Evolutionary conservation across 306 rosid species (phyloP).

Genomic region (Vigna mungo): DNA sequence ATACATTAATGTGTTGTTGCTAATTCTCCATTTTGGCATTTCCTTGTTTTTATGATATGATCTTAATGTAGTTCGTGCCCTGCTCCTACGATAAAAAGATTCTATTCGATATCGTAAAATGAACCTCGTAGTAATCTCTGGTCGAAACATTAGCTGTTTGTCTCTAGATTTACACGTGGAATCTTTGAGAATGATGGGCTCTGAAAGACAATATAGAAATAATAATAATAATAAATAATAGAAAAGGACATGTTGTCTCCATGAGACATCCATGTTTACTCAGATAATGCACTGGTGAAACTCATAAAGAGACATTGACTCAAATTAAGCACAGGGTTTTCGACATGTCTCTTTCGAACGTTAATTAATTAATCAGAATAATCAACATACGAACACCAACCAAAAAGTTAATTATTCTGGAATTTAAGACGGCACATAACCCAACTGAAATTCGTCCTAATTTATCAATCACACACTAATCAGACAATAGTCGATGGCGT

Average conservation of each 20-base stretch:
- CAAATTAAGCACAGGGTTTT: background rate
- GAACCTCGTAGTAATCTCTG: background rate
- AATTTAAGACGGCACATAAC: background rate
- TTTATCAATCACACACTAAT: background rate
- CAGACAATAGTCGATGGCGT: background rate
- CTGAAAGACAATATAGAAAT: background rate
- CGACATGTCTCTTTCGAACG: background rate
- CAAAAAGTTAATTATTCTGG: background rate
- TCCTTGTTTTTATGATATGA: constrained; percentile 23
- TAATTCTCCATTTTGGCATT: background rate
- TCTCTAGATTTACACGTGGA: background rate
- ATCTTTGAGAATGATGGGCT: background rate
- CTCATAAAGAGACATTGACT: background rate
- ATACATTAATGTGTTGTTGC: background rate
- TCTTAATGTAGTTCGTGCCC: background rate
- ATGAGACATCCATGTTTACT: background rate
- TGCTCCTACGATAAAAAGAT: background rate
- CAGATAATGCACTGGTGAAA: background rate
- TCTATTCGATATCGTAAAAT: constrained; percentile 5
- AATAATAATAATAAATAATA: background rate
- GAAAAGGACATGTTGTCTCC: background rate
- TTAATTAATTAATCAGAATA: background rate
- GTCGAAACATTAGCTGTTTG: background rate
- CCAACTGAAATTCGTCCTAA: background rate
- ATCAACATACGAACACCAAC: background rate